These are phyloP conservation scores for Dalbergia cochinchinensis DNA, from an alignment of 306 rosid genomes.

Conservation along the genomic window DNA sequence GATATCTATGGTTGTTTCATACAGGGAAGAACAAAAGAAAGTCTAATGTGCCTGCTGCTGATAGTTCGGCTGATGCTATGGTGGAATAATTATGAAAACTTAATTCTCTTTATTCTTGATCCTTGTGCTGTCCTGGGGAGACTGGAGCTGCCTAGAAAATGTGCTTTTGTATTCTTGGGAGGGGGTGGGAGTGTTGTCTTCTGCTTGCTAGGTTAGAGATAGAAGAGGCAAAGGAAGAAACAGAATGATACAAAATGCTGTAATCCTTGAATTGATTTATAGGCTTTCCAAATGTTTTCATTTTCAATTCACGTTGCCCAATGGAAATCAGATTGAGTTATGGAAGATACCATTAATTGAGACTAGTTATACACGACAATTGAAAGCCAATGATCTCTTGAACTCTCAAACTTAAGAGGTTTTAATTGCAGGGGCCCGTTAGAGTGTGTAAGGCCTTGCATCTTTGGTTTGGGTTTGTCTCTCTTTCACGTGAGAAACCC, in stretches of 20 bases:
- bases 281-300: neutral
- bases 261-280: constrained; percentile 16
- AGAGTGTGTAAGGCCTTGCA: neutral
- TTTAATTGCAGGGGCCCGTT: neutral
- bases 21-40: constrained; percentile 73
- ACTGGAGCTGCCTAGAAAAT: neutral
- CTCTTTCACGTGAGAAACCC: neutral
- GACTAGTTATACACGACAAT: neutral
- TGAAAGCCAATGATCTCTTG: neutral
- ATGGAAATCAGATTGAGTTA: constrained; percentile 7
- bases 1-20: constrained; percentile 27
- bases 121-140: neutral
- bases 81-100: constrained; percentile 50
- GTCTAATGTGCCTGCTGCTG: constrained; percentile 53
- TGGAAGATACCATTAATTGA: neutral
- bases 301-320: neutral
- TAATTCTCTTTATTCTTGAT: neutral
- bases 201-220: constrained; percentile 12
- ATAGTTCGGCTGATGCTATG: constrained; percentile 65
- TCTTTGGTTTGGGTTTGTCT: neutral
- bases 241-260: constrained; percentile 41
- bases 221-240: constrained; percentile 1
- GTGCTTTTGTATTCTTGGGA: no score
- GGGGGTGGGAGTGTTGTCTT: neutral
- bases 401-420: no score